Evolutionary conservation across 441 rosid species (phyloP), one percentile per base, ranked within the genome.

Genomic region (Oxalis stricta): DNA sequence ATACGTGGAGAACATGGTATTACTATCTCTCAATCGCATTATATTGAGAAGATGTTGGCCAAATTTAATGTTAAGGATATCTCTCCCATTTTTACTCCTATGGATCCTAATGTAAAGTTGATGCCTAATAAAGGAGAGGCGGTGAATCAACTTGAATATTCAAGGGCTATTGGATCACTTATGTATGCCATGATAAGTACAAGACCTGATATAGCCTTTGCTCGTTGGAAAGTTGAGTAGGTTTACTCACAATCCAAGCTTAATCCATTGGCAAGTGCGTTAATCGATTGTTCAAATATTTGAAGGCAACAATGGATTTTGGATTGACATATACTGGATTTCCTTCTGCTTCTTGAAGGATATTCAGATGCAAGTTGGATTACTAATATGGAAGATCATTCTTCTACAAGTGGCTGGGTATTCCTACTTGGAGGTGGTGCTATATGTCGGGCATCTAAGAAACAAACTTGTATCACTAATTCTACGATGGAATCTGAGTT

Each of bases 361-460:
- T 58, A 42, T 10, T 10, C 7, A 0, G 0, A 63, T 58, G 38
- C 21, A 0, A 29, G 33, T 33, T 59, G 41, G 52, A 55, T 12
- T 0, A 41, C 7, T 3, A 5, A 38, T 12, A 2, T 6, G 12
- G 35, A 54, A 9, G 20, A 61, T 42, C 31, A 54, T 33, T 7
- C 29, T 11, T 50, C n/a, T 20, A 45, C 21, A 31, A 44, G 26
- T 29, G 29, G 37, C 8, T 61, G 24, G 30, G 20, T 59, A 4
- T 50, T 50, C 29, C 12, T 18, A 1, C 26, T 45, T 17, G 32
- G 44, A 3, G 23, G 33, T n/a, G 33, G 37, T 20, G 43, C 0
- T 1, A 38, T 53, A 18, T 39, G 2, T 12, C 48, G 31, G 26
- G 34, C 8, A 0, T 44, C 17, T 1, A 41, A 41, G 24, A 57